A percentile compares a stretch with the other conserved stretches of the same genome.
Conservation (phyloP, 768 basidiomycete species). For the Russula virescens region DNA sequence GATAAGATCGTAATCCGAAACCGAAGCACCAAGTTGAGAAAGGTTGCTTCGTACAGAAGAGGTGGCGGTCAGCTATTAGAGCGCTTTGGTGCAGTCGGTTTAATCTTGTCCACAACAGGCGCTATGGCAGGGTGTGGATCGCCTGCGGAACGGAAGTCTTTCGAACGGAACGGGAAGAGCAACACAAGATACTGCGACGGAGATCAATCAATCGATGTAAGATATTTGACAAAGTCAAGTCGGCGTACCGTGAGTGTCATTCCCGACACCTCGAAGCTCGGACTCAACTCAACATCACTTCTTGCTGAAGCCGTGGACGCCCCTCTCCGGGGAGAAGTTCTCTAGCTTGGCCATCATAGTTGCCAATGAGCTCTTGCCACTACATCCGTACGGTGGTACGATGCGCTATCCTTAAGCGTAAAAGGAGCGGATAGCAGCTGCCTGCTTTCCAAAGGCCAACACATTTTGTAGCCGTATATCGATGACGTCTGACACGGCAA, state of each 20-base stretch:
- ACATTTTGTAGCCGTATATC: conserved; percentile 15
- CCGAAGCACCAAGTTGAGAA: no score
- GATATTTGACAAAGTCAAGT: not conserved
- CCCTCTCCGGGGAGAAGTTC: not conserved
- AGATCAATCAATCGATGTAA: not conserved
- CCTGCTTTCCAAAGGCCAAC: conserved; percentile 8
- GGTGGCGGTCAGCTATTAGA: not conserved
- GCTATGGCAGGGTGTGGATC: not conserved
- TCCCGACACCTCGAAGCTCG: conserved; percentile 6
- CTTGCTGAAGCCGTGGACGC: not conserved
- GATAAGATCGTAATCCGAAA: not conserved
- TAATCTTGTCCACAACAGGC: conserved; percentile 9
- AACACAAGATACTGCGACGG: conserved; percentile 5
- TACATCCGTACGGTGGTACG: conserved; percentile 4
- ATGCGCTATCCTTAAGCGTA: not conserved
- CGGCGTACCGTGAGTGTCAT: conserved; percentile 16
- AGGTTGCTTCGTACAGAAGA: not conserved
- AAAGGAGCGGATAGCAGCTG: not conserved
- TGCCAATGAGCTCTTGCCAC: conserved; percentile 16
- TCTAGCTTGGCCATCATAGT: not conserved
- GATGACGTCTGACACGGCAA: conserved; percentile 6
- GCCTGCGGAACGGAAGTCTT: not conserved
- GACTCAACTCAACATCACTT: not conserved
- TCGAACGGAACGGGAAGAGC: conserved; percentile 6
- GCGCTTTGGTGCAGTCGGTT: not conserved